Evolutionary conservation across 2,329 filamentous ascomycete genomes (phyloP).

Genomic region (Calycina herbarum): DNA sequence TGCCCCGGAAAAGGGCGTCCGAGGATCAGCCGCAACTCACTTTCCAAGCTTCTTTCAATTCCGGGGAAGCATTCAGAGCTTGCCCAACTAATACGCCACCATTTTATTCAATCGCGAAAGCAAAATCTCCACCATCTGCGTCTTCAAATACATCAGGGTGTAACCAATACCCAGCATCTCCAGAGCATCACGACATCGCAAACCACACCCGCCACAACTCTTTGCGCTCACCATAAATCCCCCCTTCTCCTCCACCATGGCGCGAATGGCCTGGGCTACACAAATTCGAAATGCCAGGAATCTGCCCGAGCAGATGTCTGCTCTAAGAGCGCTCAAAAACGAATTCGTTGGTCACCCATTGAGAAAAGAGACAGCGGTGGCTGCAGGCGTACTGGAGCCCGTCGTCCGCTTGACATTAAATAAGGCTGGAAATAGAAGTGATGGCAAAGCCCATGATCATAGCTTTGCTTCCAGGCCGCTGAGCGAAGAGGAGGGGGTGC

Average conservation of each 20-base stretch:
- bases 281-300: conserved; percentile 57
- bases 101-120: not conserved
- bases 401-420: conserved; percentile 54
- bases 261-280: conserved; percentile 51
- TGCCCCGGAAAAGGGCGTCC: too few species aligned
- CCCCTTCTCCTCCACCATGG: conserved; percentile 21
- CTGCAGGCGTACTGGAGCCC: conserved; percentile 65
- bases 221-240: not conserved
- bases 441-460: conserved; percentile 51
- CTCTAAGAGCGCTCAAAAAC: conserved; percentile 78
- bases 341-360: conserved; percentile 85
- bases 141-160: not conserved
- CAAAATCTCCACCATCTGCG: not conserved
- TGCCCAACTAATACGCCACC: not conserved
- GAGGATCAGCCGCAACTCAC: too few species aligned
- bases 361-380: conserved; percentile 79
- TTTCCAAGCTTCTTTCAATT: not conserved
- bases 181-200: not conserved
- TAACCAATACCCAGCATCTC: not conserved
- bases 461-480: conserved; percentile 40
- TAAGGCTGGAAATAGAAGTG: conserved; percentile 42
- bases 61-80: not conserved
- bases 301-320: conserved; percentile 53
- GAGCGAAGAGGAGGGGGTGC: conserved; percentile 64
- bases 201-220: not conserved